Evolutionary conservation across 441 rosid species (phyloP), one percentile per base, ranked within the genome.

Genomic region (Pelargonium myrrhifolium): DNA sequence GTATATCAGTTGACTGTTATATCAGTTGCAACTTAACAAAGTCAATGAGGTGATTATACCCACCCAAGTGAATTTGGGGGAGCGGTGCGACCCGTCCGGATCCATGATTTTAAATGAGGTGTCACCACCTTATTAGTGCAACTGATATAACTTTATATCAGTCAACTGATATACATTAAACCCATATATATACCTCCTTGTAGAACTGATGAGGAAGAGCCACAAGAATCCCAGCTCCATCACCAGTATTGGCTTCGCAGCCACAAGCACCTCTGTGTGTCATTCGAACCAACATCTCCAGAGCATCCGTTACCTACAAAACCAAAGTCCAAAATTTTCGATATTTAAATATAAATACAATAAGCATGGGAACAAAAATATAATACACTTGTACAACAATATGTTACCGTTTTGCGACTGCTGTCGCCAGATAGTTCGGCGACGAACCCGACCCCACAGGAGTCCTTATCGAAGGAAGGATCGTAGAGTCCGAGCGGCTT

Each of bases 191-290:
- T n/a, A n/a, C n/a, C n/a, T n/a, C 85, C 62, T 80, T 82, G 67
- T 78, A 93, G 80, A 89, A 96, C 8, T 81, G 82, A 60, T 93
- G 98, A 68, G 99, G 97, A 58, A 93, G 83, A 51, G 89, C 96
- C 9, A 93, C 96, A 31, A 96, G 94, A 79, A 96, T 88, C n/a
- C 99, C 99, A 74, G 98, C 99, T 26, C 99, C 99, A 62, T 96
- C 99, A 5, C 99, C 99, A 12, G 98, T 96, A 73, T 96, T 96
- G 26, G 91, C 75, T 74, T 96, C 99, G 68, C 98, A 96, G 1
- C 99, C 99, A 75, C 99, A 96, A 64, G 99, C 99, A 9, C 99
- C 99, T 77, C 98, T 87, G 69, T 96, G 99, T n/a, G 96, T 1
- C 99, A 96, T 96, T 69, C 99, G 81, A 40, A 88, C 65, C 86